Base-by-base conservation (phyloP, 306 rosid genomes). In the Spatholobus suberectus region DNA sequence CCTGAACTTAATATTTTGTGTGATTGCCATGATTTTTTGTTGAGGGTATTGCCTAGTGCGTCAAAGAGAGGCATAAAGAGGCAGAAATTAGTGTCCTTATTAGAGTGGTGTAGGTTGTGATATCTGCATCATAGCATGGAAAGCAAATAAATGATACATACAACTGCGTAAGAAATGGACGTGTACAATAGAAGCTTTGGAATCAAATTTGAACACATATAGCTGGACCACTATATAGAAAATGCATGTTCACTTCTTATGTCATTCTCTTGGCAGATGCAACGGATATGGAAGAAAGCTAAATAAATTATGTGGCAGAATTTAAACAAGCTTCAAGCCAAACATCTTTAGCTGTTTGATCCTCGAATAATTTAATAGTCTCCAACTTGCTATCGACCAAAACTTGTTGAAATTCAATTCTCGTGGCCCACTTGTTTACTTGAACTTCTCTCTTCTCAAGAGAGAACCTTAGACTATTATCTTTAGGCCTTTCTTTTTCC, bases 61-160 rank as follows among this genome's bases (percentile, higher is more conserved):
- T 96, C 98, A 77, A 96, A 96, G 66, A 96, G 88, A 71, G 99
- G 99, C 99, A 96, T 94, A 72, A 94, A 96, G 82, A 96, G 97
- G 91, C 99, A 94, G 92, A 96, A 92, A 76, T 96, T 96, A 79
- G 97, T 74, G 27, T 68, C 89, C 91, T 82, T 90, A 21, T 94
- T 91, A 32, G 93, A 82, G 78, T 87, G 97, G 85, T 96, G 99
- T 58, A 96, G 88, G 70, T 82, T 84, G 81, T 92, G 93, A 89
- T 92, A 96, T 83, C 99, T 96, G 94, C 91, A 87, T 52, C 21
- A 54, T 57, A 43, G 63, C 78, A 67, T 74, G 34, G 49, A 61
- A 70, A 76, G 44, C 14, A 63, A 58, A 35, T 59, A 12, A 77
- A 61, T 63, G 13, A n/a, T 71, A 18, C 24, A 47, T 11, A 37